Evolutionary conservation across 352 stramenopile genomes (phyloP).

Genomic region (Phytophthora ramorum): DNA sequence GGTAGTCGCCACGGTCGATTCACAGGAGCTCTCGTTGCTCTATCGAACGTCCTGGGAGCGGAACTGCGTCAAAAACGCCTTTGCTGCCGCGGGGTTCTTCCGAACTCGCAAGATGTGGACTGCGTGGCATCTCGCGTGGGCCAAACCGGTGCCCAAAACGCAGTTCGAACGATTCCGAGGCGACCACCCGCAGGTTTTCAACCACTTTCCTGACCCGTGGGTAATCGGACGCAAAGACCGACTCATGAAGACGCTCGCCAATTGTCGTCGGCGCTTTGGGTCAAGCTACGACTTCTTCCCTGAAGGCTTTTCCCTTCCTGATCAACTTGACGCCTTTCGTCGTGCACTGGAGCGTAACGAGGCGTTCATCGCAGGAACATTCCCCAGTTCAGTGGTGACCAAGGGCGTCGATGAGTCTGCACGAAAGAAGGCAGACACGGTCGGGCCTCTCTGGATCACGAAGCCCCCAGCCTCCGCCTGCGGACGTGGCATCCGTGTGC

Average conservation of each 20-base stretch:
- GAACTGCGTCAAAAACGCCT: slow-evolving; percentile 94
- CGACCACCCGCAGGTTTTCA: slow-evolving; percentile 79
- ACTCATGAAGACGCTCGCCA: slow-evolving; percentile 78
- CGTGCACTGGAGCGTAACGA: slow-evolving; percentile 55
- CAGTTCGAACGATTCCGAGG: slow-evolving; percentile 60
- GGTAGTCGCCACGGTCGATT: slow-evolving; percentile 48
- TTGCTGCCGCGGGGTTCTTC: slow-evolving; percentile 74
- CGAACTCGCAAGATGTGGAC: slow-evolving; percentile 69
- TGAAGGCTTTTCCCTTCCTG: slow-evolving; percentile 84
- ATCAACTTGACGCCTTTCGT: slow-evolving; percentile 70
- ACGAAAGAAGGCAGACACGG: slow-evolving; percentile 1
- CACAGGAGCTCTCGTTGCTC: slow-evolving; percentile 48
- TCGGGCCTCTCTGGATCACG: slow-evolving; percentile 78
- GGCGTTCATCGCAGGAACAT: slow-evolving; percentile 25
- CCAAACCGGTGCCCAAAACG: slow-evolving; percentile 71
- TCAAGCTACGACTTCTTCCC: slow-evolving; percentile 82
- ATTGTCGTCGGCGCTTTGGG: slow-evolving; percentile 65
- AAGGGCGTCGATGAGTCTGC: slow-evolving; percentile 6
- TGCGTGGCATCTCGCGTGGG: slow-evolving; percentile 69
- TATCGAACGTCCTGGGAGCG: slow-evolving; percentile 93
- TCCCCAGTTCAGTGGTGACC: slow-evolving; percentile 6
- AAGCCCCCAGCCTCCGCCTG: slow-evolving; percentile 90
- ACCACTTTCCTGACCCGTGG: slow-evolving; percentile 92
- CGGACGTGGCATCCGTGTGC: slow-evolving; percentile 86
- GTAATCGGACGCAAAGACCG: slow-evolving; percentile 91